Percentiles rank a stretch among this genome's conserved stretches.
Conservation (phyloP, 2,329 filamentous ascomycete genomes). For the Akanthomyces dipterigenus region DNA sequence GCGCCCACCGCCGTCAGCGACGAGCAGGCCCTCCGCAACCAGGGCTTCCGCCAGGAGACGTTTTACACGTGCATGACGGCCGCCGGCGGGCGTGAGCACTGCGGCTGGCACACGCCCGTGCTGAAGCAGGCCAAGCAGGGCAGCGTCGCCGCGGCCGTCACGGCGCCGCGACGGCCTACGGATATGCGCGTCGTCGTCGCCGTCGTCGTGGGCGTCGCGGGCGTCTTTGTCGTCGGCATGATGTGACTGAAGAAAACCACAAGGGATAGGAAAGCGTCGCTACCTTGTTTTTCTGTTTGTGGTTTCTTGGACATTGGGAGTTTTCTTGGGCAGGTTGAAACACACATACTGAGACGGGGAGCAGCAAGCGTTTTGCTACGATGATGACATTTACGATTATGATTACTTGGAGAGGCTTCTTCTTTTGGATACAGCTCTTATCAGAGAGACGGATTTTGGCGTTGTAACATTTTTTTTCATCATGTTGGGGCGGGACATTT, state of each 20-base stretch:
- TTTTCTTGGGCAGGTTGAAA: background rate
- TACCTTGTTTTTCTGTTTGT: too few relatives aligned
- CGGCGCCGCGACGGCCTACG: slow-evolving; percentile 11
- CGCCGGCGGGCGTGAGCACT: slow-evolving; percentile 22
- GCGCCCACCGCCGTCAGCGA: slow-evolving; percentile 26
- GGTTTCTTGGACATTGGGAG: background rate
- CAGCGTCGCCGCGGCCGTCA: background rate
- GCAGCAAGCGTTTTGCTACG: background rate
- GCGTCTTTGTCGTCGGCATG: slow-evolving; percentile 20
- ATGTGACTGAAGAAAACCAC: slow-evolving; percentile 14
- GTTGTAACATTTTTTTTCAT: background rate
- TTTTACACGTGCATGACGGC: slow-evolving; percentile 28
- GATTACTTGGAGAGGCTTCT: background rate
- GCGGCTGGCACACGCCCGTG: slow-evolving; percentile 31
- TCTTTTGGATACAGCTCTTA: background rate
- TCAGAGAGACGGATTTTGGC: background rate
- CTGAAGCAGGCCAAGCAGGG: slow-evolving; percentile 19
- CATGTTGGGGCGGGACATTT: background rate
- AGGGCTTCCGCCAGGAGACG: slow-evolving; percentile 28
- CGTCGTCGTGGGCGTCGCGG: slow-evolving; percentile 18
- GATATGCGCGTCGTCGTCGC: slow-evolving; percentile 18
- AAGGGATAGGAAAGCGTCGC: too few relatives aligned
- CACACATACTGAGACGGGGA: background rate
- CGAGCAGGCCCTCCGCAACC: slow-evolving; percentile 22
- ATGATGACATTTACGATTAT: background rate